A percentile compares a stretch with the other conserved stretches of the same genome.
Conservation (phyloP, 2,329 filamentous ascomycete genomes). For the Alternaria gansuensis region DNA sequence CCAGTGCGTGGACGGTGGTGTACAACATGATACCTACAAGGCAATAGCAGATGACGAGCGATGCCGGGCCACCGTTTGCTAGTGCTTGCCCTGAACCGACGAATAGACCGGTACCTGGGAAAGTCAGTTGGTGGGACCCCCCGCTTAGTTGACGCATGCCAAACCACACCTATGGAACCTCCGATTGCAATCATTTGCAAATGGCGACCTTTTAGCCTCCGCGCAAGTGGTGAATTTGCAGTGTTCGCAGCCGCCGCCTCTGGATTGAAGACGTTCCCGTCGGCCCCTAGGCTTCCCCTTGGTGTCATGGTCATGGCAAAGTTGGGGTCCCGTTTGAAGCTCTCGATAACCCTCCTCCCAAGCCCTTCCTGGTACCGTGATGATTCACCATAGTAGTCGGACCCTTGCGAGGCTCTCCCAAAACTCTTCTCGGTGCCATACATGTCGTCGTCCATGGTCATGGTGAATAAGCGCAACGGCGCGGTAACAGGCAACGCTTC, state of each 20-base stretch:
- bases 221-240: slow-evolving; percentile 75
- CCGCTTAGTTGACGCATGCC: slow-evolving; percentile 13
- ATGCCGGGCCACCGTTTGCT: slow-evolving; percentile 51
- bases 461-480: slow-evolving; percentile 22
- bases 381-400: slow-evolving; percentile 53
- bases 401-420: slow-evolving; percentile 47
- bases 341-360: slow-evolving; percentile 56
- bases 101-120: slow-evolving; percentile 71
- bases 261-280: slow-evolving; percentile 68
- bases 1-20: slow-evolving; percentile 89
- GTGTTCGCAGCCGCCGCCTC: slow-evolving; percentile 70
- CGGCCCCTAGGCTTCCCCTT: slow-evolving; percentile 58
- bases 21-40: slow-evolving; percentile 89
- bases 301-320: slow-evolving; percentile 59
- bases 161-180: slow-evolving; percentile 72
- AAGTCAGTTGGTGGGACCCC: slow-evolving; percentile 26
- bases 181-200: slow-evolving; percentile 98
- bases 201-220: slow-evolving; percentile 67
- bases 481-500: slow-evolving; percentile 14
- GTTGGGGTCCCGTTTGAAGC: slow-evolving; percentile 53
- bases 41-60: slow-evolving; percentile 50
- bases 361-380: slow-evolving; percentile 45
- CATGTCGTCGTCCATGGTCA: slow-evolving; percentile 49
- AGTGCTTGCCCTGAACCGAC: slow-evolving; percentile 71
- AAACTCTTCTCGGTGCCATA: slow-evolving; percentile 53